Base-by-base conservation (phyloP, 106 monocot species). In the Allium fistulosum region DNA sequence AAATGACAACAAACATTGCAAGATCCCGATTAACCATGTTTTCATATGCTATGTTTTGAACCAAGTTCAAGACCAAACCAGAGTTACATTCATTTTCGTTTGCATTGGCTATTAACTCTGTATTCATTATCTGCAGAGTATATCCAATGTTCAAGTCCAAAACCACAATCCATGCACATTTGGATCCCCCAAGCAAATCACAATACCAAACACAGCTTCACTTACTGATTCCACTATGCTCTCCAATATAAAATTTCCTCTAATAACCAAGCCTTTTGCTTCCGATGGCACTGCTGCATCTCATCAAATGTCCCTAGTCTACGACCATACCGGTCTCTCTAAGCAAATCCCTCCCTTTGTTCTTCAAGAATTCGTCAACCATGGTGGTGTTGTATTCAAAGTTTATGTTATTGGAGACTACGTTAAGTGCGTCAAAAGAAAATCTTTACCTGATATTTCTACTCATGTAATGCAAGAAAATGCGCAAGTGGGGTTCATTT, bases 291-390 rank as follows among this genome's bases (percentile, higher is more conserved):
- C 77, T 62, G 74, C 71, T 15, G 79, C 65, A 60, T 81, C 84
- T 17, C 88, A 88, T 53, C 79, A 82, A 55, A 88, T 88, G 84
- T 65, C 82, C 26, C 79, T 88, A 13, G 76, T 84, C 8, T 84
- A 75, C 72, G 10, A 77, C 67, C 74, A 59, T 10, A 70, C 71
- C 0, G 79, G 76, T 10, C 75, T 88, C 46, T 58, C 77, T 26
- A 70, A 77, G 58, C 76, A 76, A 61, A 82, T 73, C 17, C 84
- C 79, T 5, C 88, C 88, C 7, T 53, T 88, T 13, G 84, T 88
- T 57, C 76, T 88, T 11, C 88, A 88, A 63, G 84, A 88, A 63
- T 88, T 88, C 51, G 79, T 88, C 18, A 82, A 88, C 59, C 88
- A 84, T 48, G 88, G 84, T 0, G 88, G 88, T 7, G 76, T 88